These are phyloP conservation scores for Goffeauzyma gilvescens DNA, from an alignment of 768 basidiomycete genomes.

Conservation along the genomic window DNA sequence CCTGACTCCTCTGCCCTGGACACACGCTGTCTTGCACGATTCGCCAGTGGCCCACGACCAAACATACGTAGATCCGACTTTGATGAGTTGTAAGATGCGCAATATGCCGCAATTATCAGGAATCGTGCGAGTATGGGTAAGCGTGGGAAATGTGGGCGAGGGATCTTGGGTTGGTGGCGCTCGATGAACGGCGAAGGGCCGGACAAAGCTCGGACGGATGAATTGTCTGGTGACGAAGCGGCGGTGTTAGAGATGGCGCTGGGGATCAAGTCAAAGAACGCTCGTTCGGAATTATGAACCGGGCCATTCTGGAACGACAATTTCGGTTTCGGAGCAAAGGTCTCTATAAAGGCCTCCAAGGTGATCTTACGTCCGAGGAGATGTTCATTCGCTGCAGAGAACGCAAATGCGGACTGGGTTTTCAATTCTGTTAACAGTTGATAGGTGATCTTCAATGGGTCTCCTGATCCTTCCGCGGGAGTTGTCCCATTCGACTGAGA, in stretches of 20 bases:
- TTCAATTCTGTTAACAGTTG: slow-evolving; percentile 28
- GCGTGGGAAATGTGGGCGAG: slow-evolving; percentile 13
- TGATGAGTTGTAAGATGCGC: slow-evolving; percentile 68
- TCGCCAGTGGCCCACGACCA: slow-evolving; percentile 49
- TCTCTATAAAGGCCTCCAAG: not conserved
- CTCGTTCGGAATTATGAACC: too few species aligned
- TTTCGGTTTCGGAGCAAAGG: too few species aligned
- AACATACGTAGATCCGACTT: slow-evolving; percentile 69
- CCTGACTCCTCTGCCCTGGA: slow-evolving; percentile 33
- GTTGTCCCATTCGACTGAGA: slow-evolving; percentile 7
- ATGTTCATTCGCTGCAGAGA: slow-evolving; percentile 21
- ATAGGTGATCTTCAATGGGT: slow-evolving; percentile 16
- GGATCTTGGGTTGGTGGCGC: slow-evolving; percentile 17
- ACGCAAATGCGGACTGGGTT: slow-evolving; percentile 18
- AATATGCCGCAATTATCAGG: slow-evolving; percentile 53
- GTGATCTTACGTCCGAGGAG: slow-evolving; percentile 15
- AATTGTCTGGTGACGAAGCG: too few species aligned
- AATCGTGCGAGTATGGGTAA: slow-evolving; percentile 40
- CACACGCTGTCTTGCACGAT: not conserved
- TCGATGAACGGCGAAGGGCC: too few species aligned
- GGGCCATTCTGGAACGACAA: too few species aligned
- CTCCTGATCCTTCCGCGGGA: not conserved
- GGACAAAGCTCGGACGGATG: too few species aligned
- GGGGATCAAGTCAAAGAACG: slow-evolving; percentile 6
- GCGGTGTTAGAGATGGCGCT: too few species aligned